Base-by-base conservation (phyloP, 805 yeast genomes). In the Yarrowia keelungensis region DNA sequence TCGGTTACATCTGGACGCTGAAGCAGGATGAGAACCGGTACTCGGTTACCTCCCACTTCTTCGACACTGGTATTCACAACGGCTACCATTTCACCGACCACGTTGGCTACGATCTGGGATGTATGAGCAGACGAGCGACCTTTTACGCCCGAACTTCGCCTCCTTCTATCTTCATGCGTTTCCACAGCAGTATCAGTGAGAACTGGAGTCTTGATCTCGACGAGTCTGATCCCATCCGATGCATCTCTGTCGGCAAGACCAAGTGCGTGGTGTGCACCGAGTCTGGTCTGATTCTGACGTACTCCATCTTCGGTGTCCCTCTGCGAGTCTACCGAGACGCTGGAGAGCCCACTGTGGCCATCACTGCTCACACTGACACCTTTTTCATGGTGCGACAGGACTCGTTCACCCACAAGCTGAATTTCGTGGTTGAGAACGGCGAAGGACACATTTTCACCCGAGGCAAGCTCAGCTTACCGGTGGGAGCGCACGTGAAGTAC, bases 81-180 rank as follows among this genome's bases (percentile, higher is more conserved):
- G 97, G 92, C 73, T 91, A 91, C 74, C 94, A 92, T 78, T 93
- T 94, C 79, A 88, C 87, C 59, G 98, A 94, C 77, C 77, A 85
- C 56, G 82, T 83, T 70, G 83, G 85, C 14, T 91, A 83, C 77
- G 97, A 92, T 75, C 78, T 91, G 66, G 94, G 97, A 36, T 85
- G 90, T 0, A 81, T 94, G 74, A 88, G 88, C 65, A 84, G 83
- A 16, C 82, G 81, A 1, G 97, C 95, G 1, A 78, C 89, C 1
- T 75, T 91, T 5, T 83, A 91, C 68, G 96, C 87, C 0, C 49
- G 61, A 41, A 43, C 62, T 4, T 35, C 41, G 8, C 61, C 61
- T 14, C 51, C 68, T 5, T 32, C 51, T 16, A 68, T 93, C 3
- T 83, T 85, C 70, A 89, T 86, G 77, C 83, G 97, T 73, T 86